These are phyloP conservation scores for Epipyxis sp. DNA, from an alignment of 108 stramenopile genomes.

Conservation along the genomic window DNA sequence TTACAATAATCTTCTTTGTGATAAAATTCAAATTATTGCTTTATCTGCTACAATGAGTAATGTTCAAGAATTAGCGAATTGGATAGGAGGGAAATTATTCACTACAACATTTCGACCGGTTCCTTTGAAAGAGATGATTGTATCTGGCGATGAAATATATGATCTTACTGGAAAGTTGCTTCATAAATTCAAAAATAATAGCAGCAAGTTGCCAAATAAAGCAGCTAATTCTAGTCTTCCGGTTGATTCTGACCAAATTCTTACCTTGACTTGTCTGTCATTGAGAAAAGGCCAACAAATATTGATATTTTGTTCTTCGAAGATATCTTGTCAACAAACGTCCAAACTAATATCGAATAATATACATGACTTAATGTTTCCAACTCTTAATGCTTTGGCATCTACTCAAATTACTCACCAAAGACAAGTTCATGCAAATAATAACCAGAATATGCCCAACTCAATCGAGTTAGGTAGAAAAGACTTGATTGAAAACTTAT, in stretches of 20 bases:
- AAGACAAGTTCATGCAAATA: neutral
- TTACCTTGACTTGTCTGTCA: neutral
- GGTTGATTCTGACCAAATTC: neutral
- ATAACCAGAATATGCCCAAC: too few species aligned
- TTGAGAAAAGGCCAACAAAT: conserved; percentile 10
- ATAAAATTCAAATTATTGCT: conserved; percentile 37
- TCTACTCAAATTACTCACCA: neutral
- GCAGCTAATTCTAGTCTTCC: neutral
- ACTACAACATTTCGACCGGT: conserved; percentile 48
- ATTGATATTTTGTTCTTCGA: conserved; percentile 24
- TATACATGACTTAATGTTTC: too few species aligned
- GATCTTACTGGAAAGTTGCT: neutral
- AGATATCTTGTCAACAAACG: neutral
- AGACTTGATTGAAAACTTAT: neutral
- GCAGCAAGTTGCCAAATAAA: too few species aligned
- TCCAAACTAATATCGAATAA: neutral
- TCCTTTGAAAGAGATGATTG: conserved; percentile 43
- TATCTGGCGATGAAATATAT: conserved; percentile 13
- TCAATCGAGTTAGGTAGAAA: too few species aligned
- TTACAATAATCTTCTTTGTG: conserved; percentile 9
- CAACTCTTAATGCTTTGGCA: too few species aligned
- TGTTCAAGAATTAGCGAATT: conserved; percentile 43
- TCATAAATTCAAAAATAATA: too few species aligned
- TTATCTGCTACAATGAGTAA: conserved; percentile 53
- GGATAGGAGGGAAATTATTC: conserved; percentile 47